Evolutionary conservation across 179 eudicot species (phyloP), one percentile per base, ranked within the genome.

Genomic region (Drosera spatulata): DNA sequence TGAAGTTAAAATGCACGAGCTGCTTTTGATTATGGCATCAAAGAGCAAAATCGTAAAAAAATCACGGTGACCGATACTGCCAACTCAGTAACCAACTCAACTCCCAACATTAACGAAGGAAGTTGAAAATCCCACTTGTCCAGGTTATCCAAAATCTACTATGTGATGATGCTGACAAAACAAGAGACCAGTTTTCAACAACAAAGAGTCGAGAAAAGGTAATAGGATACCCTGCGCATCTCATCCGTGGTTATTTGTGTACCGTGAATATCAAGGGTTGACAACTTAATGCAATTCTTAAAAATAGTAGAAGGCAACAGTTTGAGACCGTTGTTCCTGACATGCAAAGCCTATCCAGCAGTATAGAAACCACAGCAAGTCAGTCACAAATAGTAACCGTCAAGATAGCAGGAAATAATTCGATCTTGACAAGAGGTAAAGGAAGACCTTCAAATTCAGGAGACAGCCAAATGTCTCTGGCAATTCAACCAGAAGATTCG

Each of bases 231-330:
- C 95, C 70, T 68, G 54, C 96, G 87, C 45, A 94, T 91, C 66
- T 79, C 56, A 66, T 94, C 97, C 63, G 74, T 81, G 61, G 96
- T 85, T 59, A 90, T 82, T 69, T 80, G 77, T n/a, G 99, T 86
- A 57, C 84, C 84, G 69, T 93, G 99, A 52, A 93, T 80, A 78
- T 87, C 95, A 52, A 94, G 80, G 59, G 87, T 79, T 41, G 97
- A 81, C 33, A 94, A 84, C 71, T 71, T 80, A 50, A 65, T 61
- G 66, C 99, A 90, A 56, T 59, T 67, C 56, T 79, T 80, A 60
- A 94, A 83, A 53, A 94, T 60, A 14, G 76, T 77, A 41, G 75
- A 52, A 9, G 99, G 99, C 58, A 94, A 77, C 13, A 79, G 66
- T 57, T 79, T 80, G 42, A 87, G 81, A 58, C 96, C 97, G 69